Conservation (phyloP, 116 monocot species). For the Trichopus zeylanicus region DNA sequence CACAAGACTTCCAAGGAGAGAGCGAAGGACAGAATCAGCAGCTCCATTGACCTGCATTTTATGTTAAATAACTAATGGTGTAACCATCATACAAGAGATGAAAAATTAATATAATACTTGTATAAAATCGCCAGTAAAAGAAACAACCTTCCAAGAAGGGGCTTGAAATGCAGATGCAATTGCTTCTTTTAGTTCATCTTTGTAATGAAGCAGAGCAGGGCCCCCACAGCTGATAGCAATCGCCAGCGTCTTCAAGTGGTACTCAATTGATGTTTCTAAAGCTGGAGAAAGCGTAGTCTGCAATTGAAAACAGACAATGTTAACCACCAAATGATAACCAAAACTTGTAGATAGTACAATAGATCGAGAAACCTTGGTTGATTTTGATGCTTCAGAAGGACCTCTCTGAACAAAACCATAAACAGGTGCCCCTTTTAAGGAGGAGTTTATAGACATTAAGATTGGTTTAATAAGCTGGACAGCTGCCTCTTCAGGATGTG, state of each 20-base stretch:
- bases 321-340: not conserved
- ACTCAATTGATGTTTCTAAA: constrained; percentile 75
- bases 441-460: constrained; percentile 43
- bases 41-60: constrained; percentile 80
- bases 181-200: constrained; percentile 65
- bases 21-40: constrained; percentile 83
- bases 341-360: not conserved
- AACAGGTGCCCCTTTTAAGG: constrained; percentile 65
- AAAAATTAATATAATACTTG: not conserved
- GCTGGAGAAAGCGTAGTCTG: constrained; percentile 85
- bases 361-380: constrained; percentile 49
- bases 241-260: constrained; percentile 71
- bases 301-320: constrained; percentile 11
- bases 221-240: constrained; percentile 73
- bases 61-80: not conserved
- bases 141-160: constrained; percentile 93
- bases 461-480: constrained; percentile 68
- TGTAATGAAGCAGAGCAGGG: constrained; percentile 50
- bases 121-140: not conserved
- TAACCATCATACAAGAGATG: not conserved
- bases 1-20: constrained; percentile 78
- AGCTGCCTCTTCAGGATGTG: constrained; percentile 74
- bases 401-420: constrained; percentile 53
- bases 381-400: constrained; percentile 24
- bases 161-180: constrained; percentile 86